Base-by-base conservation (phyloP, 1,139 yeast species). In the Zygoascus sp. region DNA sequence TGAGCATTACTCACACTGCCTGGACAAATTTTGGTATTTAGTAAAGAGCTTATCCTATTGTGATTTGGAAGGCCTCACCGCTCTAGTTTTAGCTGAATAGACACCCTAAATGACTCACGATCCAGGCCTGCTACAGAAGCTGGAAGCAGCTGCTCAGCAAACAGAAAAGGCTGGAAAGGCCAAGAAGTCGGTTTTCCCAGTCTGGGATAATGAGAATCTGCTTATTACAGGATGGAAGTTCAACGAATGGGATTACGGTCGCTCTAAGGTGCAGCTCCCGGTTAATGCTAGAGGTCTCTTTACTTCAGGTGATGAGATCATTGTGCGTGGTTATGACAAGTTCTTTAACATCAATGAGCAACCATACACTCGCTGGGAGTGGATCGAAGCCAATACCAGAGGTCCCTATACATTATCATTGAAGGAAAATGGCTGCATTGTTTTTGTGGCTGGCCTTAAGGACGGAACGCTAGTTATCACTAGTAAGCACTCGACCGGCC, bases 371-470 rank as follows among this genome's bases (percentile, higher is more conserved):
- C 73, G 69, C 46, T 73, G 80, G 70, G 68, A 66, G 0, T 60
- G 62, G 54, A 64, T 90, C 21, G 58, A 63, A 32, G 49, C 57
- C 1, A 60, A 72, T 19, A 83, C 95, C 0, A 27, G 36, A 1
- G 97, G 96, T 0, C 97, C 97, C 0, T 92, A 84, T 62, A 79
- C 77, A 16, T 76, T 89, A 3, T 81, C 97, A 0, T 72, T 83
- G 35, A 92, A 92, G 62, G 95, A 94, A 50, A 94, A 92, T 60
- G 99, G 99, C 0, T 92, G 97, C 60, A 89, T 94, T 51, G 81
- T 87, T 1, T 80, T 94, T 52, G 75, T 92, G 13, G 75, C 95
- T 1, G 97, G 94, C 0, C 66, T 87, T 16, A 71, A 70, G 3
- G 83, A 81, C 57, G 96, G 96, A 0, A 76, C 85, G 0, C 74